Base-by-base conservation (phyloP, 768 basidiomycete species). In the Mycena olivaceomarginata region DNA sequence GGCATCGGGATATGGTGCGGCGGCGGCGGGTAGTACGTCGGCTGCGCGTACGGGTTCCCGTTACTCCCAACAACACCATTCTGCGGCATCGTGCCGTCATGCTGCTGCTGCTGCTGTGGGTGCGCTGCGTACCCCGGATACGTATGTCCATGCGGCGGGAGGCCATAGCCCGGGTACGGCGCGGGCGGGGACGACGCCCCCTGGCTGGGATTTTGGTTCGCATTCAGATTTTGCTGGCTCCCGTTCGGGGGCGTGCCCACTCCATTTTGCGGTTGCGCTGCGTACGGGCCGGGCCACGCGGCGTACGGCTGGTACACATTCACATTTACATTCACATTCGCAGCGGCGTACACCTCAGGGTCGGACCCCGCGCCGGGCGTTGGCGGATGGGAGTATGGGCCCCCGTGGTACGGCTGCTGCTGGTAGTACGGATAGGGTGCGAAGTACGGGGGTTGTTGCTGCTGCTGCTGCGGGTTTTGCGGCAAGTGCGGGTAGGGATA, bases 381-480 rank as follows among this genome's bases (percentile, higher is more conserved):
- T 3, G 57, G 57, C 25, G 57, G 57, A 5, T 22, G 57, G 6
- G 57, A 31, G 12, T 64, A 45, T 11, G 41, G n/a, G 5, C 7
- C n/a, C 22, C 6, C 60, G 31, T 60, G 59, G 11, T 60, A 22
- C 41, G 41, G n/a, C 6, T 64, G 85, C 56, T 85, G 85, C 56
- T 85, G 85, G 65, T 87, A 73, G 86, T 86, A 76, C 2, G 68
- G 64, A 41, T 77, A 76, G 25, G 66, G 66, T 20, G 46, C 31
- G 31, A 40, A 81, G 76, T 87, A 85, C 62, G 85, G 82, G 2
- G 84, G 84, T 77, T 60, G 80, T 37, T 5, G 67, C 48, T 72
- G 76, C 53, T 72, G 76, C 11, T 60, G 51, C 60, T 48, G 82
- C 81, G 86, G 89, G 81, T 84, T 72, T 68, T 87, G 86, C 2